Conservation (phyloP, 371 early-diverging fungal genomes). For the Actinomortierella wolfii region DNA sequence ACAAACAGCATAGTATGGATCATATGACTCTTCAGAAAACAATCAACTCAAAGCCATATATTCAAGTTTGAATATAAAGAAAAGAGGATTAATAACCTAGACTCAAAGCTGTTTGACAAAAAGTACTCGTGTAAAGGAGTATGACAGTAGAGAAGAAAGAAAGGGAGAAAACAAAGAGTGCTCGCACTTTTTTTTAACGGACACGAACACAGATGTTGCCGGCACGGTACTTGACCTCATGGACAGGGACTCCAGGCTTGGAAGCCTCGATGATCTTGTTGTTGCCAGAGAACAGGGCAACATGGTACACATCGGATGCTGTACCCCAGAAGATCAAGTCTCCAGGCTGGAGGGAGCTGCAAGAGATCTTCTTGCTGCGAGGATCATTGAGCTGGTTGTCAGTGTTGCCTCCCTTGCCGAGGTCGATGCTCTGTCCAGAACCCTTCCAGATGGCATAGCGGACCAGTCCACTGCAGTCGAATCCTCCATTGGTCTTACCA, state of each 20-base stretch:
- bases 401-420: conserved; percentile 18
- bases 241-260: conserved; percentile 22
- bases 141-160: too few species aligned
- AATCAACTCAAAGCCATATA: too few species aligned
- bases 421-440: conserved; percentile 13
- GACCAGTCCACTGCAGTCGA: conserved; percentile 40
- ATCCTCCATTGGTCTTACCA: conserved; percentile 14
- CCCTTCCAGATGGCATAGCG: conserved; percentile 24
- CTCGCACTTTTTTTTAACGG: too few species aligned
- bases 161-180: too few species aligned
- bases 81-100: too few species aligned
- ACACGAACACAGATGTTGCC: conserved; percentile 14
- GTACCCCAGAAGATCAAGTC: conserved; percentile 37
- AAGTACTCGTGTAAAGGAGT: too few species aligned
- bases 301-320: conserved; percentile 9
- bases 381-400: conserved; percentile 18
- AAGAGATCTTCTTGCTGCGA: conserved; percentile 13
- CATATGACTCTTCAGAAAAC: too few species aligned
- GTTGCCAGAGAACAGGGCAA: conserved; percentile 28
- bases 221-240: conserved; percentile 14
- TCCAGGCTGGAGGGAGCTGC: conserved; percentile 17
- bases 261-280: conserved; percentile 35
- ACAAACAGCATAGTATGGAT: too few species aligned
- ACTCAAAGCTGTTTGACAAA: too few species aligned
- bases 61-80: too few species aligned